Evolutionary conservation across 306 rosid genomes (phyloP).

Genomic region (Prinsepia uniflora): DNA sequence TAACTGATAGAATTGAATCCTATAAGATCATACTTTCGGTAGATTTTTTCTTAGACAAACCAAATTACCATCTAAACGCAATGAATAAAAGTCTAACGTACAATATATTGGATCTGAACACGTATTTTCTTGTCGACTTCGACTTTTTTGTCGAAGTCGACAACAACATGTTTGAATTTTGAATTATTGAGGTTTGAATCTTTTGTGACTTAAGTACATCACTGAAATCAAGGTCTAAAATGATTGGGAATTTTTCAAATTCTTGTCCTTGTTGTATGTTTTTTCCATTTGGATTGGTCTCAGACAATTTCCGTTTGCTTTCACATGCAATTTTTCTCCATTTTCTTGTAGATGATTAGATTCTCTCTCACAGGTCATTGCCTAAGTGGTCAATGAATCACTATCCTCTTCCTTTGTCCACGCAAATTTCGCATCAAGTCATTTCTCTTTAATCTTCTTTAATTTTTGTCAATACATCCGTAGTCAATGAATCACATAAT

Average conservation of each 20-base stretch:
- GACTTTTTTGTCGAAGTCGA: neutral
- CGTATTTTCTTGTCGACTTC: neutral
- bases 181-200: neutral
- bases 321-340: neutral
- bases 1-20: too few species aligned
- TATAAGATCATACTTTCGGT: too few species aligned
- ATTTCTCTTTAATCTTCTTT: neutral
- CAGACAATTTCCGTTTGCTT: neutral
- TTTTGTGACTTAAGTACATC: neutral
- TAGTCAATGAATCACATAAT: constrained; percentile 20
- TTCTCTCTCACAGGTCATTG: neutral
- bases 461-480: neutral
- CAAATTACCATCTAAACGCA: too few species aligned
- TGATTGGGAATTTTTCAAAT: neutral
- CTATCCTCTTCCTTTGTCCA: constrained; percentile 6
- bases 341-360: neutral
- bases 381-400: constrained; percentile 16
- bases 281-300: neutral
- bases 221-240: constrained; percentile 1
- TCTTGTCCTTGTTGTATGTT: neutral
- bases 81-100: too few species aligned
- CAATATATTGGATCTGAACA: too few species aligned
- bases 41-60: too few species aligned
- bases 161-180: neutral
- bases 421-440: neutral